These are phyloP conservation scores for Jamesozyma piceae DNA, from an alignment of 805 yeast genomes.

Conservation along the genomic window DNA sequence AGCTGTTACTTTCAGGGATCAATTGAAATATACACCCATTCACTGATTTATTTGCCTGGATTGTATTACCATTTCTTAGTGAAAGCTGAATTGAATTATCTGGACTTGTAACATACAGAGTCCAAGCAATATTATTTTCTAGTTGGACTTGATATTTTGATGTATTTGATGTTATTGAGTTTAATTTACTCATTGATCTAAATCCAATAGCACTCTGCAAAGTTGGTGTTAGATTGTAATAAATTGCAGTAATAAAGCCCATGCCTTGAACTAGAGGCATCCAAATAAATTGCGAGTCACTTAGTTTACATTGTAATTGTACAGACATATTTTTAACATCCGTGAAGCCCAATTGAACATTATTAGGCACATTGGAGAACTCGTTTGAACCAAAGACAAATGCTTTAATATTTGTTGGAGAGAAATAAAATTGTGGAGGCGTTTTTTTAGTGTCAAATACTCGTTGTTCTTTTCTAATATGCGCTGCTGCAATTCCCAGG, in stretches of 20 bases:
- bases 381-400: constrained; percentile 40
- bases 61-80: constrained; percentile 13
- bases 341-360: constrained; percentile 19
- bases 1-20: constrained; percentile 38
- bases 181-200: constrained; percentile 17
- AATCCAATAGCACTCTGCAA: constrained; percentile 60
- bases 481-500: constrained; percentile 59
- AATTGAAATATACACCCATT: constrained; percentile 51
- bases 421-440: constrained; percentile 54
- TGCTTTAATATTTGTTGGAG: constrained; percentile 58
- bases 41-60: constrained; percentile 12
- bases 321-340: constrained; percentile 31
- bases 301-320: constrained; percentile 23
- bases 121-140: constrained; percentile 43
- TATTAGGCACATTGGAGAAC: constrained; percentile 24
- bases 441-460: constrained; percentile 63
- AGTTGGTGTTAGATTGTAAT: constrained; percentile 43
- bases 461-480: constrained; percentile 46
- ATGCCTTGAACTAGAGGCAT: constrained; percentile 70
- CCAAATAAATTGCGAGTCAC: constrained; percentile 33
- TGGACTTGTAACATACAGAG: constrained; percentile 9
- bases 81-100: constrained; percentile 4
- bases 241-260: constrained; percentile 69
- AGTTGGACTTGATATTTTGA: constrained; percentile 45
- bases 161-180: not conserved